A percentile compares a stretch with the other conserved stretches of the same genome.
These are phyloP conservation scores for Pseudophaeomoniella oleicola DNA, from an alignment of 2,329 filamentous ascomycete species.

Conservation along the genomic window DNA sequence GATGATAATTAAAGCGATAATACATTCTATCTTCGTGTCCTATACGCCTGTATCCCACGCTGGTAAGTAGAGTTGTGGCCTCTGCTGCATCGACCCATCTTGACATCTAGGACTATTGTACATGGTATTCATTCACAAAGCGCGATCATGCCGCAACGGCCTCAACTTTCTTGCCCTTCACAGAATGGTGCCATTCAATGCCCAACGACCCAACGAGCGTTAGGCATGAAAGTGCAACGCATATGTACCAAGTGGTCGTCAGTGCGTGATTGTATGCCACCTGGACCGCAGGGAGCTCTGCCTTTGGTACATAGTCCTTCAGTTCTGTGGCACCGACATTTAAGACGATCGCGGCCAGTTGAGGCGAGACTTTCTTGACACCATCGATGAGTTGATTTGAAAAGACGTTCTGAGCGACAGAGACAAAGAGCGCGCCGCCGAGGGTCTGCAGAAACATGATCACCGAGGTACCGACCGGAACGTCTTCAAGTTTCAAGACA, in stretches of 20 bases:
- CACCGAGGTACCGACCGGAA: constrained; percentile 18
- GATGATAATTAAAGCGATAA: too few relatives aligned
- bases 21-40: too few relatives aligned
- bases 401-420: constrained; percentile 53
- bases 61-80: too few relatives aligned
- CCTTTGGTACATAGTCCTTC: constrained; percentile 18
- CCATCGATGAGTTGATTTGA: constrained; percentile 45
- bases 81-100: too few relatives aligned
- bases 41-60: too few relatives aligned
- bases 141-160: not conserved
- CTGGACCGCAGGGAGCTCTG: constrained; percentile 19
- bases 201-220: not conserved
- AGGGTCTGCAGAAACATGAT: constrained; percentile 49
- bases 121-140: not conserved
- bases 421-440: constrained; percentile 51
- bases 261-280: constrained; percentile 18
- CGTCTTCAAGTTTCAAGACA: constrained; percentile 14
- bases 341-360: constrained; percentile 21
- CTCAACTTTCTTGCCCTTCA: constrained; percentile 2
- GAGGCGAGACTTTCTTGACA: constrained; percentile 29
- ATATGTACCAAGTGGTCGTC: constrained; percentile 6
- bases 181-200: not conserved
- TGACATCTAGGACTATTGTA: not conserved
- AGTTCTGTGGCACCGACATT: constrained; percentile 28
- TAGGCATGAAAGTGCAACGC: constrained; percentile 2